Evolutionary conservation across 1,284 basidiomycete species (phyloP), one percentile per base, ranked within the genome.

Genomic region (Neolentinus lepideus): DNA sequence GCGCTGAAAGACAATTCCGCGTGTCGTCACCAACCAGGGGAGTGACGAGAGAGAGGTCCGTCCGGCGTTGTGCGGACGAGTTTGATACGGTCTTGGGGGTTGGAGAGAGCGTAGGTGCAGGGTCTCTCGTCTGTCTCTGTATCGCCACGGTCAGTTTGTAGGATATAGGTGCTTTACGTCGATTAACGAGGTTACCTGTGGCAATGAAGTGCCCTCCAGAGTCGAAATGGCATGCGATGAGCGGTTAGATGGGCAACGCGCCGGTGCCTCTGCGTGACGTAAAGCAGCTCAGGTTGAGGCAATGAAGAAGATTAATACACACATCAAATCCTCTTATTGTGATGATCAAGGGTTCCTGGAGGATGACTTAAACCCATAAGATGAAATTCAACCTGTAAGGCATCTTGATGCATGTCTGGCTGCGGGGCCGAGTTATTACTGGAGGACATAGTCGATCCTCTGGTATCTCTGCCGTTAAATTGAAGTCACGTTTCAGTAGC

Each of bases 181-280:
- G n/a, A n/a, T n/a, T n/a, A n/a, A n/a, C n/a, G n/a, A n/a, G n/a
- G n/a, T n/a, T n/a, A n/a, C n/a, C n/a, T n/a, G n/a, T 93, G 0
- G 79, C 92, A 22, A 82, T 61, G 53, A 94, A 83, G 1, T 62
- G 61, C 77, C 88, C 90, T 1, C 64, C 66, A 1, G 76, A 67
- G 36, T 84, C 73, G 22, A 83, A 67, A 1, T 70, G 75, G 64
- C 85, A 88, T 0, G 81, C 80, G 0, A 98, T 76, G 0, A 97
- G 73, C 0, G 94, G 87, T 62, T 98, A 98, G 59, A 98, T 94
- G 0, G 85, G 90, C 0, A 90, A 90, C 8, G 94, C 86, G 0
- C 95, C 95, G 9, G 93, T 96, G 16, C 95, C 95, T 43, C 94
- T 95, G 60, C 9, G 26, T 16, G 21, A 55, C 33, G 57, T 60